phyloP scores from a whole-genome alignment of 768 basidiomycete genomes.

The Tulasnella sp. region DNA sequence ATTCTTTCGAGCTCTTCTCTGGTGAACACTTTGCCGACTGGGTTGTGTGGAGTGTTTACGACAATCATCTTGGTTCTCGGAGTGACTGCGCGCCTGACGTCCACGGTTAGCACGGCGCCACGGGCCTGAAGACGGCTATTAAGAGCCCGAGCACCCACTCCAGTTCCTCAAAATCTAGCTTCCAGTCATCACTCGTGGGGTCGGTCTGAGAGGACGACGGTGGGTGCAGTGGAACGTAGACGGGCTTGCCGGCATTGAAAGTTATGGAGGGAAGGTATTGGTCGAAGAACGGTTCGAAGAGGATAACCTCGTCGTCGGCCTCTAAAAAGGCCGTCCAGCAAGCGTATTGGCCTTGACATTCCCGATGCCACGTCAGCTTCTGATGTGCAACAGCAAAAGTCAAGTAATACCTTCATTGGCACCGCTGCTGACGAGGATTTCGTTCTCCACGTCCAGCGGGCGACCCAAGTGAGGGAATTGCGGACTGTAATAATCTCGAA shows the following conservation, averaged over 20 bases:
- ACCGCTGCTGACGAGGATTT: conserved; percentile 91
- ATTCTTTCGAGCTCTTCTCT: conserved; percentile 71
- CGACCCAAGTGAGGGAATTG: conserved; percentile 33
- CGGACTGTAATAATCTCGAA: conserved; percentile 45
- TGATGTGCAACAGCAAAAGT: neutral
- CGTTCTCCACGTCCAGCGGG: conserved; percentile 67
- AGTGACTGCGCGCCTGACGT: conserved; percentile 60
- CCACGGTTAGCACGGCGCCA: neutral
- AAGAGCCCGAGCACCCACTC: conserved; percentile 34
- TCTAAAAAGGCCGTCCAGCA: conserved; percentile 88
- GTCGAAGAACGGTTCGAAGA: conserved; percentile 98
- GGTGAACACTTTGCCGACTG: conserved; percentile 95
- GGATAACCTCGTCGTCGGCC: conserved; percentile 90
- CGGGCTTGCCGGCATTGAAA: conserved; percentile 87
- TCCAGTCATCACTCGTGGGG: conserved; percentile 71
- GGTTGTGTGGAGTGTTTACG: conserved; percentile 95
- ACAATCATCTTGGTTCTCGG: conserved; percentile 90
- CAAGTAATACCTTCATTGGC: conserved; percentile 78
- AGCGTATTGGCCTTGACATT: conserved; percentile 70
- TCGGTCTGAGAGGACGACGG: conserved; percentile 39
- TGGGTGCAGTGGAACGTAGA: conserved; percentile 92
- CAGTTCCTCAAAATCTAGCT: conserved; percentile 78
- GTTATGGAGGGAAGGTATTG: conserved; percentile 88
- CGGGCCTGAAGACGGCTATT: neutral
- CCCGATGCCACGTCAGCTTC: neutral